Conservation (phyloP, 2,329 filamentous ascomycete genomes). For the Pestalotiopsis sp. region DNA sequence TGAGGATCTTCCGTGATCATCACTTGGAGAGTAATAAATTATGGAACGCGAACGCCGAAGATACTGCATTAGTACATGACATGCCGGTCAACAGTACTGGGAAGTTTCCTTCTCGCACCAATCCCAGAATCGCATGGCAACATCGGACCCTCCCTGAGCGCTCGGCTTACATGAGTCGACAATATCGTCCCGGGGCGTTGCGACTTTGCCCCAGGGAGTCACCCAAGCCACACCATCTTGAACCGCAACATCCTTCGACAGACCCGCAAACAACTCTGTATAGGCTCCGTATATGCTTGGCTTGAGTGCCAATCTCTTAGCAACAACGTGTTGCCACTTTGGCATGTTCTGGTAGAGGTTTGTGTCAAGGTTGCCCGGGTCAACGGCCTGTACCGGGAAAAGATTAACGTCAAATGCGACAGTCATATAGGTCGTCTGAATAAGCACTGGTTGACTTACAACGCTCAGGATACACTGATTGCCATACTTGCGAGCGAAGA, state of each 20-base stretch:
- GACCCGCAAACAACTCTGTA: neutral
- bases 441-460: neutral
- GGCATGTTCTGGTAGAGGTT: neutral
- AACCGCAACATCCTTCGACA: neutral
- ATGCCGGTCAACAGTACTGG: no score
- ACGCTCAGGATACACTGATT: neutral
- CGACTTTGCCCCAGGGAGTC: no score
- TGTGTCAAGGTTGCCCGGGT: neutral
- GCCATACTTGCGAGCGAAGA: neutral
- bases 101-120: no score
- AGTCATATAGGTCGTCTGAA: no score
- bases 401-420: neutral
- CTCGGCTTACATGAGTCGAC: no score
- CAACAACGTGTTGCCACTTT: neutral
- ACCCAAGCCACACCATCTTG: no score
- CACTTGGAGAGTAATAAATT: neutral
- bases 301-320: no score
- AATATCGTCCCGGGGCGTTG: no score
- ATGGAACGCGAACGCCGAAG: no score
- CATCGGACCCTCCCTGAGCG: no score
- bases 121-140: no score
- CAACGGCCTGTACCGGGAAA: neutral
- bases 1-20: slow-evolving; percentile 14
- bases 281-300: neutral
- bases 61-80: neutral